A percentile compares a stretch with the other conserved stretches of the same genome.
These are phyloP conservation scores for Oryza punctata DNA, from an alignment of 176 grass and related monocot species.

Conservation along the genomic window DNA sequence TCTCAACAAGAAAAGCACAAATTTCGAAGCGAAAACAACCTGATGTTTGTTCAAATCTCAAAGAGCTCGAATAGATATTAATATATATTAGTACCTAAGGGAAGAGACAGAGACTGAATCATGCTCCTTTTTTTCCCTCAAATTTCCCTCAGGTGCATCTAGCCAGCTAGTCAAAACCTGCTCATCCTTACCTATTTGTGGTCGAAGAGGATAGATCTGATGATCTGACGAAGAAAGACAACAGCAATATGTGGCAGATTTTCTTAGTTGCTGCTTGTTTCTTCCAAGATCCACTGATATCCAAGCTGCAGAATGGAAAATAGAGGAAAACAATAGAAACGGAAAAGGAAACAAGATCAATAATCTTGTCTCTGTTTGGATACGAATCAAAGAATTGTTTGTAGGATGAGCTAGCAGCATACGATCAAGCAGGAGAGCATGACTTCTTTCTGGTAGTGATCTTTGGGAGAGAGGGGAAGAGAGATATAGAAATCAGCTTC, in stretches of 20 bases:
- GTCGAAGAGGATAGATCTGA: conserved; percentile 48
- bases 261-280: conserved; percentile 21
- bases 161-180: conserved; percentile 7
- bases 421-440: conserved; percentile 50
- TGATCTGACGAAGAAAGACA: conserved; percentile 7
- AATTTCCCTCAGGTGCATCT: conserved; percentile 38
- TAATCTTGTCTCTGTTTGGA: conserved; percentile 32
- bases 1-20: conserved; percentile 45
- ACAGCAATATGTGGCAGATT: not conserved
- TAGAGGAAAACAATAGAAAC: conserved; percentile 2
- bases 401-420: conserved; percentile 30
- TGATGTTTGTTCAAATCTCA: conserved; percentile 52
- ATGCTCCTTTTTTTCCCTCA: not conserved
- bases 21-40: conserved; percentile 41
- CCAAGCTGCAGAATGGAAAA: conserved; percentile 29
- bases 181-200: conserved; percentile 52
- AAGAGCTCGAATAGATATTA: conserved; percentile 17
- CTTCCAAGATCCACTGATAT: conserved; percentile 36
- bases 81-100: conserved; percentile 34
- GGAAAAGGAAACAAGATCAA: conserved; percentile 27
- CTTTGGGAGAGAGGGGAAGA: conserved; percentile 3
- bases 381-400: conserved; percentile 41
- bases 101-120: conserved; percentile 24
- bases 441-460: conserved; percentile 39
- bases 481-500: conserved; percentile 31